Conservation (phyloP, 306 rosid species). For the Lotus japonicus region DNA sequence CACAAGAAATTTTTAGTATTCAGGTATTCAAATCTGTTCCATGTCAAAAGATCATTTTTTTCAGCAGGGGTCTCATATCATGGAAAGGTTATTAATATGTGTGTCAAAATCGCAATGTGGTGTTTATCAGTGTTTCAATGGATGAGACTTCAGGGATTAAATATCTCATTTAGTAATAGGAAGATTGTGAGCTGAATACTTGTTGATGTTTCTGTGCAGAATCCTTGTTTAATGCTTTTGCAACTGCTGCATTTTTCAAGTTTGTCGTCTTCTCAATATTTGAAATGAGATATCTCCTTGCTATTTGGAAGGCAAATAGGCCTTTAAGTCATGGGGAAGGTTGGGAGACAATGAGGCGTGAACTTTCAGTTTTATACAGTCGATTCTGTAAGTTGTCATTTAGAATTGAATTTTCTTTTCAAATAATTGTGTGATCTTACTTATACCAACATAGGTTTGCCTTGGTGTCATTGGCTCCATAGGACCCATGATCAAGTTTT, state of each 20-base stretch:
- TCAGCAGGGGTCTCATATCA: neutral
- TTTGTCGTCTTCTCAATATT: conserved; percentile 91
- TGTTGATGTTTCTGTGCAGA: conserved; percentile 45
- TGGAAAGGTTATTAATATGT: neutral
- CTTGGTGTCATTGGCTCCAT: neutral
- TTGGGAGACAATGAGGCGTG: conserved; percentile 93
- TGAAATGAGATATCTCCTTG: conserved; percentile 98
- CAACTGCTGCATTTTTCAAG: conserved; percentile 96
- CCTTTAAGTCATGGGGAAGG: conserved; percentile 85
- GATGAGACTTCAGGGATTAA: neutral
- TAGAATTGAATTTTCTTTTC: neutral
- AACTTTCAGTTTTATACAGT: conserved; percentile 80
- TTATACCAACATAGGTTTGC: neutral
- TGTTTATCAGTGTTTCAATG: neutral
- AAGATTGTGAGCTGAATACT: conserved; percentile 13
- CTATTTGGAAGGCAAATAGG: conserved; percentile 92
- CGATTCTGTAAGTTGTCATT: conserved; percentile 78
- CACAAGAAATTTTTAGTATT: neutral
- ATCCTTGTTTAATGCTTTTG: conserved; percentile 94
- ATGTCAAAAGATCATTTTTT: neutral
- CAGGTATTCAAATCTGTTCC: neutral
- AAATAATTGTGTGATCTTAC: neutral
- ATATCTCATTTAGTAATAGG: conserved; percentile 1
- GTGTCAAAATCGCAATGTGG: neutral
- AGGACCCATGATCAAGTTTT: neutral